Evolutionary conservation across 306 rosid genomes (phyloP).

Genomic region (Fragaria nilgerrensis): DNA sequence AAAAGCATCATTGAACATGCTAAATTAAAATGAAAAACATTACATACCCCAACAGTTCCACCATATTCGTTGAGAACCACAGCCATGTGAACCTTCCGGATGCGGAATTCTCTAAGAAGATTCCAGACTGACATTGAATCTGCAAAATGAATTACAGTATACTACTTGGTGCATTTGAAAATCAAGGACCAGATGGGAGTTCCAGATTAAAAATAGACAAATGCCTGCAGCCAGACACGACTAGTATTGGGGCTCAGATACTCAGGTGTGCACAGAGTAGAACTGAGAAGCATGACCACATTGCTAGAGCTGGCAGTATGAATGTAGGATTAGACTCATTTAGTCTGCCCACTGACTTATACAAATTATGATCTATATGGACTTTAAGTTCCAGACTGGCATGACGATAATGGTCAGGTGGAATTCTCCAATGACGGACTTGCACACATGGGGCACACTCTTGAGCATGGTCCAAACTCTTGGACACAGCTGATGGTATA

Average conservation of each 20-base stretch:
- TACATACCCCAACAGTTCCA: constrained; percentile 97
- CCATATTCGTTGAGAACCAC: constrained; percentile 98
- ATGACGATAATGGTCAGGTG: neutral
- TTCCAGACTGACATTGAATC: constrained; percentile 99
- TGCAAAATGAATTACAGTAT: constrained; percentile 40
- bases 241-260: neutral
- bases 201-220: constrained; percentile 5
- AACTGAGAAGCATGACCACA: neutral
- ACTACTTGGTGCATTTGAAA: constrained; percentile 28
- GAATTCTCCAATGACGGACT: neutral
- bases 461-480: neutral
- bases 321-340: neutral
- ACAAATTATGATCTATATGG: neutral
- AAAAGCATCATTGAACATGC: neutral
- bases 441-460: neutral
- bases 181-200: neutral
- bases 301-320: constrained; percentile 1
- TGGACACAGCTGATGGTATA: neutral
- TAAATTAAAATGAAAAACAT: constrained; percentile 6
- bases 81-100: constrained; percentile 99
- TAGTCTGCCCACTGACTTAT: neutral
- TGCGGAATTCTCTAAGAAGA: constrained; percentile 98
- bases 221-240: neutral
- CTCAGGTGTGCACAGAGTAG: neutral
- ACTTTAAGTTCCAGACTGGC: neutral